Conservation (phyloP, 371 early-diverging fungal species). For the Rhizopus microsporus region DNA sequence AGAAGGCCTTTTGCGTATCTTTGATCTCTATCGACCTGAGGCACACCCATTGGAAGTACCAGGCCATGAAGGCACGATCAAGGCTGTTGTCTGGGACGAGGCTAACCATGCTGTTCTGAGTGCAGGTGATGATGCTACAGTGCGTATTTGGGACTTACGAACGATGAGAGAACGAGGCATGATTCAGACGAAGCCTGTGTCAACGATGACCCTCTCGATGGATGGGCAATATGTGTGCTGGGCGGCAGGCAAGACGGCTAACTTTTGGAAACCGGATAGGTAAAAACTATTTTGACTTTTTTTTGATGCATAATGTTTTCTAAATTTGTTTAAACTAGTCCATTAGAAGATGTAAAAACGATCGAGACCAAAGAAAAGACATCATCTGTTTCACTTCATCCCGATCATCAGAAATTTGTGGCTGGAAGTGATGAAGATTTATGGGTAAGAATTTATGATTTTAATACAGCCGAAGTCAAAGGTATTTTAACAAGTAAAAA, state of each 20-base stretch:
- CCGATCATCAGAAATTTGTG: conserved; percentile 73
- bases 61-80: conserved; percentile 66
- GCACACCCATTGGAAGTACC: conserved; percentile 51
- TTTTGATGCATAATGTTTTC: too few relatives aligned
- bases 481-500: conserved; percentile 23
- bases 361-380: conserved; percentile 55
- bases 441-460: conserved; percentile 82
- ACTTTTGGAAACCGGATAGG: conserved; percentile 74
- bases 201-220: conserved; percentile 69
- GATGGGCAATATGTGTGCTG: conserved; percentile 71
- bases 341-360: conserved; percentile 22
- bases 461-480: conserved; percentile 66
- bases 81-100: conserved; percentile 74
- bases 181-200: conserved; percentile 59
- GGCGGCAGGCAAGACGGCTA: conserved; percentile 73
- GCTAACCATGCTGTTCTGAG: conserved; percentile 57
- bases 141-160: conserved; percentile 76
- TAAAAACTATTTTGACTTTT: conserved; percentile 28
- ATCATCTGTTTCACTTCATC: conserved; percentile 79
- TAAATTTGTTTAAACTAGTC: background rate
- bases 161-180: conserved; percentile 60
- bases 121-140: conserved; percentile 63
- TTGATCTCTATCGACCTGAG: conserved; percentile 73
- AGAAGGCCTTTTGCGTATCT: conserved; percentile 78
- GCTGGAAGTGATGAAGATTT: conserved; percentile 77